Conservation (phyloP, 768 basidiomycete genomes). For the Agaricus bisporus region DNA sequence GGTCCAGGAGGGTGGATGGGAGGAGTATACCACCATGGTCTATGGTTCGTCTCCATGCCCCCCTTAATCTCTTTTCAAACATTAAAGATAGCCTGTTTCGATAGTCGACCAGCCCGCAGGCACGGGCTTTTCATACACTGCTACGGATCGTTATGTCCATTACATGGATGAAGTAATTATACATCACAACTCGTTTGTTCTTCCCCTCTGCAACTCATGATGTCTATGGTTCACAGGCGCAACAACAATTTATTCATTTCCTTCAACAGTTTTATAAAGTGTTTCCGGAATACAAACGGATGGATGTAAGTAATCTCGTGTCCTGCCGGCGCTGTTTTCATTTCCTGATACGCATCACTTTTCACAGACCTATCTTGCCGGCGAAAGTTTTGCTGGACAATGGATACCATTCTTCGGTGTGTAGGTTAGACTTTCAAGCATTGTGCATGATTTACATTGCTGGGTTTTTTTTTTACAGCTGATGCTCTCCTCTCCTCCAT, state of each 20-base stretch:
- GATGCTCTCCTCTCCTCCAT: constrained; percentile 64
- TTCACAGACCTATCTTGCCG: constrained; percentile 84
- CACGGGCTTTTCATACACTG: constrained; percentile 88
- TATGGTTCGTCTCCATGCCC: constrained; percentile 54
- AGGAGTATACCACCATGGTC: constrained; percentile 92
- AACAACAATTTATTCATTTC: constrained; percentile 78
- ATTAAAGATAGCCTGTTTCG: constrained; percentile 3
- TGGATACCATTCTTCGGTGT: constrained; percentile 94
- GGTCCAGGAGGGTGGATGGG: constrained; percentile 86
- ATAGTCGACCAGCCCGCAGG: constrained; percentile 97
- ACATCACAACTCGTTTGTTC: not conserved
- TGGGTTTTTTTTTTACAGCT: constrained; percentile 38
- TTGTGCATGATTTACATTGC: constrained; percentile 2
- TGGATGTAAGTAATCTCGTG: constrained; percentile 71
- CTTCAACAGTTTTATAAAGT: constrained; percentile 81
- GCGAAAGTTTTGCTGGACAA: constrained; percentile 96
- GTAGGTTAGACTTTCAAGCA: constrained; percentile 11
- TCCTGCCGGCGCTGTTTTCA: not conserved
- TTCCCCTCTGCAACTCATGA: constrained; percentile 9
- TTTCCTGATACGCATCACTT: not conserved
- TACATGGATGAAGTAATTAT: constrained; percentile 56
- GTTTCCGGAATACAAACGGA: constrained; percentile 79
- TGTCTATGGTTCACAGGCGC: constrained; percentile 40
- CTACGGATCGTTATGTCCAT: constrained; percentile 80
- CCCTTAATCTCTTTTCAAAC: not conserved